A percentile compares a stretch with the other conserved stretches of the same genome.
Conservation (phyloP, 305 asterid genomes). For the Fraxinus albicans region DNA sequence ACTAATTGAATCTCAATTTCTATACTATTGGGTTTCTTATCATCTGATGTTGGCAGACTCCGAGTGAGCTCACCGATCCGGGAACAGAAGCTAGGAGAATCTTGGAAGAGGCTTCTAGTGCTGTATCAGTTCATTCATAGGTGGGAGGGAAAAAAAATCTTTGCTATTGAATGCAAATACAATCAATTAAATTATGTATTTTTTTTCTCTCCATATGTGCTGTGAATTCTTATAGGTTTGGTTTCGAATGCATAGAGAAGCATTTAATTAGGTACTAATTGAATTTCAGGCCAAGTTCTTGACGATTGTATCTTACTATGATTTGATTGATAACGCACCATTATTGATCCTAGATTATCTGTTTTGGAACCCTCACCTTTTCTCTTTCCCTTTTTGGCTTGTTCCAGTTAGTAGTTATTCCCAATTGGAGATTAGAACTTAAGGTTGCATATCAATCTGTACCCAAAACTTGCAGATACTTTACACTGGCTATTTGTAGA, state of each 20-base stretch:
- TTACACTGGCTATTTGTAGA: neutral
- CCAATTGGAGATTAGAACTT: neutral
- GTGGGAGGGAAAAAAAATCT: neutral
- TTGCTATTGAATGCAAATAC: neutral
- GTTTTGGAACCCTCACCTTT: neutral
- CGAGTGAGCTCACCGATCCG: conserved; percentile 67
- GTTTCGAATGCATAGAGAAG: neutral
- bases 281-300: neutral
- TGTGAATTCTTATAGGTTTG: neutral
- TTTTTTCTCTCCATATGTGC: neutral
- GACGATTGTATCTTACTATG: neutral
- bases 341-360: neutral
- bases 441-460: neutral
- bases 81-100: conserved; percentile 67
- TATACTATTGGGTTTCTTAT: neutral
- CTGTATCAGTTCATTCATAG: conserved; percentile 15
- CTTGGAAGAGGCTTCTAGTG: conserved; percentile 51
- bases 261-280: neutral
- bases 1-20: neutral
- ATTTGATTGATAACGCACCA: neutral
- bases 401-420: neutral
- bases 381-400: neutral
- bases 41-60: conserved; percentile 45
- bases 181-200: neutral
- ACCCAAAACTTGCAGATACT: neutral